Evolutionary conservation across 768 basidiomycete species (phyloP).

Genomic region (Pholiota conissans): DNA sequence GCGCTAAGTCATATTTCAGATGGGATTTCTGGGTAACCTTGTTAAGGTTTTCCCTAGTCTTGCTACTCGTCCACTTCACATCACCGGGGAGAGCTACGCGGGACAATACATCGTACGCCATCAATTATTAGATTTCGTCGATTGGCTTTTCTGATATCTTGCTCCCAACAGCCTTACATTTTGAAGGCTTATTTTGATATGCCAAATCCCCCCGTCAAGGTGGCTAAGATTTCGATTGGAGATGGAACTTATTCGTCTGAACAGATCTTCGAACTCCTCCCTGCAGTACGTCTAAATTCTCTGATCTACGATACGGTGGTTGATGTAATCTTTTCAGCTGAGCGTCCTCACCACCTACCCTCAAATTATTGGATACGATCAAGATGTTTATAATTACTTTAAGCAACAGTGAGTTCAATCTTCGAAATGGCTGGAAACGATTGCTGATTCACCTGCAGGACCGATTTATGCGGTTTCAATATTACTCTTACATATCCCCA

Average conservation of each 20-base stretch:
- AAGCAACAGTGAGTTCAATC: slow-evolving; percentile 54
- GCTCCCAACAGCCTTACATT: slow-evolving; percentile 62
- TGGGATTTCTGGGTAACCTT: slow-evolving; percentile 70
- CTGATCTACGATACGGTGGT: background rate
- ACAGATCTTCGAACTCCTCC: slow-evolving; percentile 50
- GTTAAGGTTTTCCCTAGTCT: slow-evolving; percentile 76
- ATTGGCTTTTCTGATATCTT: background rate
- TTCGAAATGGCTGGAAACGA: background rate
- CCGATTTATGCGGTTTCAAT: slow-evolving; percentile 62
- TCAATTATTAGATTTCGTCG: background rate
- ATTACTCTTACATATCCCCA: slow-evolving; percentile 73
- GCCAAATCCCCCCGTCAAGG: slow-evolving; percentile 63
- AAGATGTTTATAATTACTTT: slow-evolving; percentile 66
- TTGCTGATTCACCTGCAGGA: slow-evolving; percentile 32
- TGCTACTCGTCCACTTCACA: slow-evolving; percentile 61
- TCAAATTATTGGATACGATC: slow-evolving; percentile 73
- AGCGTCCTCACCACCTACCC: slow-evolving; percentile 70
- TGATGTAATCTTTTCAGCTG: slow-evolving; percentile 33
- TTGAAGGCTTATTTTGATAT: slow-evolving; percentile 68
- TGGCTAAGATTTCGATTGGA: slow-evolving; percentile 70
- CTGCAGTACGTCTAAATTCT: slow-evolving; percentile 44
- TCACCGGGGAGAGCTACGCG: slow-evolving; percentile 77
- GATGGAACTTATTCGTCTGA: slow-evolving; percentile 60
- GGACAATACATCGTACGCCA: slow-evolving; percentile 65
- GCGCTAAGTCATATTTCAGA: slow-evolving; percentile 33